These are phyloP conservation scores for Yamadazyma scolyti DNA, from an alignment of 805 yeast species.

Conservation along the genomic window DNA sequence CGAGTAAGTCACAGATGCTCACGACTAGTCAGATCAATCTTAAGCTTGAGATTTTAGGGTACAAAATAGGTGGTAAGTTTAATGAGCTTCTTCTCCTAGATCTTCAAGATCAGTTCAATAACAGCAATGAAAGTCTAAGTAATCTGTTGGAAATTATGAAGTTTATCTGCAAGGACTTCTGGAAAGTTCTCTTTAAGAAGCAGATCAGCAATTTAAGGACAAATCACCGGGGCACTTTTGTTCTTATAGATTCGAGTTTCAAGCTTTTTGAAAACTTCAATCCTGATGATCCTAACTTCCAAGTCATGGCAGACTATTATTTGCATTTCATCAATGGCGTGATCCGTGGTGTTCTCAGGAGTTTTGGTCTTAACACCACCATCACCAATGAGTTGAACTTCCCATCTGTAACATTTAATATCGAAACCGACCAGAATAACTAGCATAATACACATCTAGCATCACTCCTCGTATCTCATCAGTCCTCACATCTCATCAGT, in stretches of 20 bases:
- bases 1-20: constrained; percentile 6
- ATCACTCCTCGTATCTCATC: no score
- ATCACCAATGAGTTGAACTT: constrained; percentile 62
- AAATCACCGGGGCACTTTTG: constrained; percentile 84
- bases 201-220: constrained; percentile 92
- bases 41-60: constrained; percentile 64
- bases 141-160: constrained; percentile 84
- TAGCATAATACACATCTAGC: no score
- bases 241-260: constrained; percentile 67
- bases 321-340: constrained; percentile 75
- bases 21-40: constrained; percentile 7
- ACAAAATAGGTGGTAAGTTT: constrained; percentile 57
- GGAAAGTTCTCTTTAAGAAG: constrained; percentile 76
- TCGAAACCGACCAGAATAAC: constrained; percentile 50
- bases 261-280: constrained; percentile 51
- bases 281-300: constrained; percentile 47
- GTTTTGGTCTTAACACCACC: constrained; percentile 62
- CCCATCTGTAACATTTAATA: constrained; percentile 71
- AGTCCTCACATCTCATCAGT: no score
- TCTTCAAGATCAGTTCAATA: constrained; percentile 17
- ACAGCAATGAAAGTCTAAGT: constrained; percentile 32
- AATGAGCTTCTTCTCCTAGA: constrained; percentile 46
- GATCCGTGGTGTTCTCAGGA: constrained; percentile 66
- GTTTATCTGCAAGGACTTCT: constrained; percentile 86
- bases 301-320: constrained; percentile 47